Percentiles rank a stretch among this genome's conserved stretches.
phyloP scores from a whole-genome alignment of 176 grass and related monocot genomes.

The Oryza nivara region DNA sequence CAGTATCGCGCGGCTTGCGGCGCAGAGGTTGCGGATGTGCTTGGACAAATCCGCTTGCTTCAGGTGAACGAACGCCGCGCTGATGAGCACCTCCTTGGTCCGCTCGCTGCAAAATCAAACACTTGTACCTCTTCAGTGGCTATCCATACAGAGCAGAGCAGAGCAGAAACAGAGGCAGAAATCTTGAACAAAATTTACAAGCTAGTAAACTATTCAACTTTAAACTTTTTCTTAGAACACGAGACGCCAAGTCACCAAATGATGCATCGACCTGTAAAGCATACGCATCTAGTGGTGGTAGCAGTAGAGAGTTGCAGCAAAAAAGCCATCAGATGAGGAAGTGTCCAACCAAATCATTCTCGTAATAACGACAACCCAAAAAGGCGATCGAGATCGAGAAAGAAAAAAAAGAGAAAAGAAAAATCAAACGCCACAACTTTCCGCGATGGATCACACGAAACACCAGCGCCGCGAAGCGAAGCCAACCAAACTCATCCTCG shows the following conservation, averaged over 20 bases:
- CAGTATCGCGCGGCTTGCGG: slow-evolving; percentile 80
- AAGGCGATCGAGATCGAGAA: not conserved
- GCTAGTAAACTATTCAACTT: too few relatives aligned
- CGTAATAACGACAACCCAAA: not conserved
- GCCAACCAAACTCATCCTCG: not conserved
- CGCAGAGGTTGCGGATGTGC: slow-evolving; percentile 86
- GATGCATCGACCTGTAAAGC: not conserved
- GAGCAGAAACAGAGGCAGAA: not conserved
- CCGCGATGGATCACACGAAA: slow-evolving; percentile 16
- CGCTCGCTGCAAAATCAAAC: slow-evolving; percentile 65
- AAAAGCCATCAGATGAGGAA: not conserved
- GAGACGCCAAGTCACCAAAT: not conserved
- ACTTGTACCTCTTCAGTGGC: not conserved
- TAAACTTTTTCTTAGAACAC: slow-evolving; percentile 13
- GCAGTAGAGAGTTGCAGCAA: not conserved
- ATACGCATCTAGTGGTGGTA: not conserved
- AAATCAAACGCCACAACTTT: not conserved
- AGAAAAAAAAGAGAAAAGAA: not conserved
- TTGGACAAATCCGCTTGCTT: slow-evolving; percentile 74
- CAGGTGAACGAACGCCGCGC: slow-evolving; percentile 90
- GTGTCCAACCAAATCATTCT: not conserved
- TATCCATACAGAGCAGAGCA: slow-evolving; percentile 34
- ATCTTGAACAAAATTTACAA: not conserved
- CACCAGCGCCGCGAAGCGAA: not conserved
- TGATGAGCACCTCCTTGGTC: slow-evolving; percentile 75